Percentiles rank a stretch among this genome's conserved stretches.
Evolutionary conservation across 2,329 filamentous ascomycete species (phyloP).

Genomic region (Colletotrichum lini): DNA sequence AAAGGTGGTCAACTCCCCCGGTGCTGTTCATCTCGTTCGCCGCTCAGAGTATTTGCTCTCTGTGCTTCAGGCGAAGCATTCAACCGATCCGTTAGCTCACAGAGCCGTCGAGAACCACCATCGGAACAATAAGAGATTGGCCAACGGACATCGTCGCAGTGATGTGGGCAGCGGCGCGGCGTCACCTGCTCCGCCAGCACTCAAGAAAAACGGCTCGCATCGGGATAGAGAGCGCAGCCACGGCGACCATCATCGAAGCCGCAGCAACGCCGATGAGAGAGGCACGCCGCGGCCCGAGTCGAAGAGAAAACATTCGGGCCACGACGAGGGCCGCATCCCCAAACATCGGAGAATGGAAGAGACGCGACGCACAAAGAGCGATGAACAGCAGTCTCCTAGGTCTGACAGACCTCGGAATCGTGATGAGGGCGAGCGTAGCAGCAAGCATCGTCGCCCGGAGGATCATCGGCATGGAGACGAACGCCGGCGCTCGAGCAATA

Average conservation of each 20-base stretch:
- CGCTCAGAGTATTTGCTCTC: slow-evolving; percentile 95
- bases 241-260: slow-evolving; percentile 65
- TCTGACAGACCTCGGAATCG: slow-evolving; percentile 49
- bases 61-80: slow-evolving; percentile 90
- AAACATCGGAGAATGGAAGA: slow-evolving; percentile 61
- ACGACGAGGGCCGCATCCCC: slow-evolving; percentile 59
- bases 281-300: slow-evolving; percentile 66
- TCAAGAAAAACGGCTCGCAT: slow-evolving; percentile 63
- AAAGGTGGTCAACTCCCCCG: slow-evolving; percentile 90
- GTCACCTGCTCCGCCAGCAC: slow-evolving; percentile 75
- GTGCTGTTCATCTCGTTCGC: slow-evolving; percentile 96
- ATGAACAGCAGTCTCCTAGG: slow-evolving; percentile 54
- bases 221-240: slow-evolving; percentile 63
- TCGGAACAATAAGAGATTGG: slow-evolving; percentile 88
- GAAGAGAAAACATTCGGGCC: slow-evolving; percentile 73
- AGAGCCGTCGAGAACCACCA: slow-evolving; percentile 92
- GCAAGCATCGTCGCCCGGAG: slow-evolving; percentile 56
- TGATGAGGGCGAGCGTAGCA: slow-evolving; percentile 46
- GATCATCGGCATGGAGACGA: slow-evolving; percentile 50
- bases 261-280: slow-evolving; percentile 66
- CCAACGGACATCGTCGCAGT: slow-evolving; percentile 73
- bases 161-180: slow-evolving; percentile 74
- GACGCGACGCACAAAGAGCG: slow-evolving; percentile 54
- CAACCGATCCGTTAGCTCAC: slow-evolving; percentile 81
- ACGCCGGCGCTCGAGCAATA: slow-evolving; percentile 48